Evolutionary conservation across 352 stramenopile species (phyloP), one percentile per base, ranked within the genome.

Genomic region (Phytopythium litorale): DNA sequence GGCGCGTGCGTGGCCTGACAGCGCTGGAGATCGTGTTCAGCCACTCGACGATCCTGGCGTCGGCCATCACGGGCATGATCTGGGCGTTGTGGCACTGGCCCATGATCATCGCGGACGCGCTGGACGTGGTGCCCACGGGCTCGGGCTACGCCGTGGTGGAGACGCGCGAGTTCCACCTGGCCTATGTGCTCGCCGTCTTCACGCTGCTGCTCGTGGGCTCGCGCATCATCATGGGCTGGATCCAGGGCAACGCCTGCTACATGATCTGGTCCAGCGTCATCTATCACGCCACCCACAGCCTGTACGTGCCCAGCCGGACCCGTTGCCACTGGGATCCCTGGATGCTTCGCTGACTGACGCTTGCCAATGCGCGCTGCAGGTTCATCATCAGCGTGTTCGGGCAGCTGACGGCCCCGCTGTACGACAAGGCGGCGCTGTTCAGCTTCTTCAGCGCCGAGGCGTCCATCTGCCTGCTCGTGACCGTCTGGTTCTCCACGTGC

Each of bases 181-280:
- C 89, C 62, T 94, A 92, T 66, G 84, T 95, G 53, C 73, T 95
- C 21, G 63, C 73, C 19, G 73, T 88, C 25, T 94, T 95, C 57
- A 95, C 84, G 30, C 68, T 94, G 1, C 64, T 95, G 54, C 71
- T 94, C 21, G 72, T 95, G 25, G 87, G 87, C 18, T 91, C 87
- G 28, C 87, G 87, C 49, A 91, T 95, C 72, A 95, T 92, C 67
- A 95, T 95, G 87, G 94, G 87, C 75, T 95, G 87, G 87, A 94
- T 95, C 62, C 87, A 95, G 66, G 87, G 87, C 72, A 92, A 92
- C 60, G 90, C 87, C 42, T 87, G 78, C 77, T 91, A 92, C 69
- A 79, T 92, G 63, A 94, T 95, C 71, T 95, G 87, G 87, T 92
- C 87, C 7, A 94, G 84, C 64, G 83, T 89, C 57, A 70, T 95